These are phyloP conservation scores for Ulvella scutata DNA, from an alignment of 139 green algal species.

Conservation along the genomic window DNA sequence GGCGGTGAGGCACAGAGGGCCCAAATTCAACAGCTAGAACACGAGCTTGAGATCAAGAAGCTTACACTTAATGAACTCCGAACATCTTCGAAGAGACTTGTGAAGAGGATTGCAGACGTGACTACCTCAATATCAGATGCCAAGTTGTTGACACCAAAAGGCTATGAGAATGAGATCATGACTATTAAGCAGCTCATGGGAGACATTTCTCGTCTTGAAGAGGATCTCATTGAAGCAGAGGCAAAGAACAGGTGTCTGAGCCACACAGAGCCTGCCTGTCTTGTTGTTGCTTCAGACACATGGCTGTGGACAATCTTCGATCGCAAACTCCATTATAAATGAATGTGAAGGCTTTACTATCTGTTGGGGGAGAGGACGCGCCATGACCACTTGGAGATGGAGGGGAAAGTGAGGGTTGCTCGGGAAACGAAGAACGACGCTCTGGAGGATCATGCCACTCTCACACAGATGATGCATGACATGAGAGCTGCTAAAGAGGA, in stretches of 20 bases:
- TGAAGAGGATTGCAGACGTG: background rate
- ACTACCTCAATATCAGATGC: background rate
- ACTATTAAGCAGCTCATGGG: constrained; percentile 15
- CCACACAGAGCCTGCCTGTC: too few species aligned
- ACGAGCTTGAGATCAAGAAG: constrained; percentile 64
- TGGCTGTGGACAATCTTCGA: too few species aligned
- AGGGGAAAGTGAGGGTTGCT: constrained; percentile 37
- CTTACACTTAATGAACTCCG: constrained; percentile 66
- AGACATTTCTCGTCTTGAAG: constrained; percentile 52
- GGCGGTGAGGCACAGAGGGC: constrained; percentile 62
- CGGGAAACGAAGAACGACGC: constrained; percentile 33
- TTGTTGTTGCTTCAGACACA: too few species aligned
- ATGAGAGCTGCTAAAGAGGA: constrained; percentile 45
- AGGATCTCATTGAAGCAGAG: constrained; percentile 60
- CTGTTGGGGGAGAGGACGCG: constrained; percentile 57
- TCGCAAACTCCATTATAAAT: too few species aligned
- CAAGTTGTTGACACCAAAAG: constrained; percentile 24
- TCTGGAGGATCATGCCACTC: constrained; percentile 41
- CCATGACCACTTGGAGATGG: constrained; percentile 51
- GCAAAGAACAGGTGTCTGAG: constrained; percentile 61
- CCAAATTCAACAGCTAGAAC: constrained; percentile 47
- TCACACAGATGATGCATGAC: constrained; percentile 51
- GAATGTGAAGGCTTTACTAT: constrained; percentile 52
- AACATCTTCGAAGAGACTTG: constrained; percentile 11
- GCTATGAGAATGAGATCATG: constrained; percentile 5